Base-by-base conservation (phyloP, 1,284 basidiomycete genomes). In the Bondarzewia mesenterica region DNA sequence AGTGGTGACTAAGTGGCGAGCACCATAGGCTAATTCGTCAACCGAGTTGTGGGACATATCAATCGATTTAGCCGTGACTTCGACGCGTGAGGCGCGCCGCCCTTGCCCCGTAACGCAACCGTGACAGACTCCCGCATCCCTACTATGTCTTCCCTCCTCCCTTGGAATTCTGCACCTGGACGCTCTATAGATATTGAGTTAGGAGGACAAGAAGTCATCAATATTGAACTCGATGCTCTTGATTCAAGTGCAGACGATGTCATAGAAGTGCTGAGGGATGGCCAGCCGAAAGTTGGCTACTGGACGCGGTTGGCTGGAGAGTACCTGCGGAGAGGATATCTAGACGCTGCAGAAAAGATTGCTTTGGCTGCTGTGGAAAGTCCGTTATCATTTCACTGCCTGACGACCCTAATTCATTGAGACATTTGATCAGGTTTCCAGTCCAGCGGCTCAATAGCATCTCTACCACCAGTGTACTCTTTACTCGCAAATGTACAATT, bases 401-500 rank as follows among this genome's bases (percentile, higher is more conserved):
- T 2, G 36, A 26, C n/a, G 4, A 15, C 15, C 20, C 8, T 23
- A 12, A 20, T 23, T 42, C 2, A 35, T 47, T 12, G 42, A 27
- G 20, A 38, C 45, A 35, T 25, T 15, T 21, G 5, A 21, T 3
- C 44, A 85, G 83, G 76, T n/a, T 75, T 82, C 51, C 71, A 74
- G 39, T 64, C 67, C 7, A 77, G 75, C 50, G 75, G 71, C 10
- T 67, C 67, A 12, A 62, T 64, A 2, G 60, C 70, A 15, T 71
- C 74, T 0, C 63, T 80, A 46, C 76, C 74, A 20, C 84, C 88
- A 7, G 74, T 93, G 46, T 84, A 89, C 54, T 78, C 85, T 18
- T 73, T 95, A 50, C 72, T 91, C 20, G 91, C 90, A 1, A 93
- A 92, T 63, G 77, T 94, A 42, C 78, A 87, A 50, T 76, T 95